Percentiles rank a stretch among this genome's conserved stretches.
Evolutionary conservation across 2,329 filamentous ascomycete genomes (phyloP).

Genomic region (Colletotrichum coccodes): DNA sequence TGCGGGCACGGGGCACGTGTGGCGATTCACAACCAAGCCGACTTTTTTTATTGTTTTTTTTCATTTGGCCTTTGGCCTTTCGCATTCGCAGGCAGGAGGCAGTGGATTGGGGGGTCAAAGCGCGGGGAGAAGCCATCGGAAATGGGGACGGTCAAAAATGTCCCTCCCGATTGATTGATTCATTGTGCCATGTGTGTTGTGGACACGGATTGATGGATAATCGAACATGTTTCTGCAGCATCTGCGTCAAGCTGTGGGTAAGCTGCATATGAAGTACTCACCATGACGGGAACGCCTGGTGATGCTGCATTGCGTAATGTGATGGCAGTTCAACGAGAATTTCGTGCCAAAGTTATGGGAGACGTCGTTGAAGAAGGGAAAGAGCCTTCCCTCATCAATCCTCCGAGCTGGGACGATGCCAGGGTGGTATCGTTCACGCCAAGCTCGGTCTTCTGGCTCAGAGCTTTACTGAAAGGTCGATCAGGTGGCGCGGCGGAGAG

Average conservation of each 20-base stretch:
- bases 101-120: constrained; percentile 15
- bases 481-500: not conserved
- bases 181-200: not conserved
- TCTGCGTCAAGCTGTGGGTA: no score
- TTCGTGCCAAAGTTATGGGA: not conserved
- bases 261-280: no score
- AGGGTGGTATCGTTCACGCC: not conserved
- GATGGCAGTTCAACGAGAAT: not conserved
- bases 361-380: not conserved
- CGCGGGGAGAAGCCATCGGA: not conserved
- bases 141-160: not conserved
- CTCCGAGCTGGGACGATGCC: not conserved
- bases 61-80: not conserved
- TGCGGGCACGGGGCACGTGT: constrained; percentile 11
- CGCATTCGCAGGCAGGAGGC: not conserved
- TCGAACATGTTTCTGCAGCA: not conserved
- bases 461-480: not conserved
- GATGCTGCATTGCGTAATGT: not conserved
- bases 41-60: not conserved
- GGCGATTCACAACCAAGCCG: constrained; percentile 8
- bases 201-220: not conserved
- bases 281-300: not conserved
- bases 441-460: not conserved
- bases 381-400: not conserved
- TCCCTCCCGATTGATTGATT: not conserved